Evolutionary conservation across 192 early-diverging fungal genomes (phyloP).

Genomic region (Rhizophlyctis rosea): DNA sequence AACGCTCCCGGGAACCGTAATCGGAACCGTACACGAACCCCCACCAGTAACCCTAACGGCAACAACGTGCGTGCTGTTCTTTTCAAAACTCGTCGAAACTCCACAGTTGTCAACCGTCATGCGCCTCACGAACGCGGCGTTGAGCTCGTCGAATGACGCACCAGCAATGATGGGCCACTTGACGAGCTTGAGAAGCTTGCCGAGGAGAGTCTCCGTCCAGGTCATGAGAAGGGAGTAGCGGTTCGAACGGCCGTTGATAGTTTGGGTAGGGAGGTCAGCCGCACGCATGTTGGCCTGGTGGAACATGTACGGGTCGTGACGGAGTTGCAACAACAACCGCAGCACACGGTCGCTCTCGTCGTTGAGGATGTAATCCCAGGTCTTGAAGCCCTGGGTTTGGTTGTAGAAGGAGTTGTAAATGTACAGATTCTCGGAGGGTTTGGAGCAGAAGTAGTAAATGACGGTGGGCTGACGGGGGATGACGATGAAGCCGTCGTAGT

Average conservation of each 20-base stretch:
- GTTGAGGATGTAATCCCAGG: conserved; percentile 31
- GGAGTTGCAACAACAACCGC: conserved; percentile 26
- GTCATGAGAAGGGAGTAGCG: conserved; percentile 27
- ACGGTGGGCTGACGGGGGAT: conserved; percentile 37
- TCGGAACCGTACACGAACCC: conserved; percentile 3
- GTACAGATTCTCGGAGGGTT: conserved; percentile 9
- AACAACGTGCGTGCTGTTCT: conserved; percentile 10
- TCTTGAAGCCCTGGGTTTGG: conserved; percentile 12
- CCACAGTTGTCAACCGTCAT: conserved; percentile 2
- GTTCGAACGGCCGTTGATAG: conserved; percentile 21
- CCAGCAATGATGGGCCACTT: conserved; percentile 18
- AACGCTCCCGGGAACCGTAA: conserved; percentile 13
- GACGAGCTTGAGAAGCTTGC: conserved; percentile 13
- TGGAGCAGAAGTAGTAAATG: conserved; percentile 36
- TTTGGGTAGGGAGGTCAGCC: conserved; percentile 22
- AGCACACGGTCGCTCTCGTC: conserved; percentile 30
- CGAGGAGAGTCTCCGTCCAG: conserved; percentile 22
- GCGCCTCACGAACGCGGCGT: conserved; percentile 4
- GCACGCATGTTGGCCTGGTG: conserved; percentile 40
- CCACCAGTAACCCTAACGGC: neutral
- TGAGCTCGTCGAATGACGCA: neutral
- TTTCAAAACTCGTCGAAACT: neutral
- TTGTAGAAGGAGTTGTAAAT: conserved; percentile 33
- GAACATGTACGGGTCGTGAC: conserved; percentile 39
- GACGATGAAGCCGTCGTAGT: conserved; percentile 42